Base-by-base conservation (phyloP, 768 basidiomycete genomes). In the Boletus huronensis region DNA sequence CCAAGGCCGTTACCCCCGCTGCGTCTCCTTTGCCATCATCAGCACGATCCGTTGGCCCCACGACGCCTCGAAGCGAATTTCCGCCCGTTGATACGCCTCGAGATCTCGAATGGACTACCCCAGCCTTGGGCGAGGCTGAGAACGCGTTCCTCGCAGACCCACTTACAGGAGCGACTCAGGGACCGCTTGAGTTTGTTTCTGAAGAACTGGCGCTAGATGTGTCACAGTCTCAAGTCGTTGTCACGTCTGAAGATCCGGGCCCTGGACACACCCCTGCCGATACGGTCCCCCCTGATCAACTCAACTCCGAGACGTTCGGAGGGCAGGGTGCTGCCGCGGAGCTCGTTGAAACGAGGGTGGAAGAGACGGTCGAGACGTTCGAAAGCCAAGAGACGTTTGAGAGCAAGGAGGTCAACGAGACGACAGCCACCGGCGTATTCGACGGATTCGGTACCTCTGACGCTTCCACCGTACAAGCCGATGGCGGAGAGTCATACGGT, bases 241-340 rank as follows among this genome's bases (percentile, higher is more conserved):
- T 9, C 19, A 11, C 19, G 2, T 0, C 50, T 8, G 68, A 62
- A 14, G 58, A 58, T 6, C 17, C 35, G 2, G 23, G n/a, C 3
- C 28, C 52, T 5, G 61, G 53, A 38, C 57, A 69, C 1, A 72
- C 70, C 3, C 68, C 68, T 1, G 68, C 68, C 31, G 70, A 72
- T 35, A 57, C 61, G 16, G 43, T 59, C 19, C 70, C 70, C 9
- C 51, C 54, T 26, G 64, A 70, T 6, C 55, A 61, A n/a, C 45
- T 64, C 31, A 11, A 28, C 16, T 35, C 19, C 11, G 67, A 48
- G 34, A 26, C 53, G 13, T 17, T 34, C 21, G 47, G 19, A n/a
- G 59, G 52, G 29, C 5, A 32, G 10, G 17, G 8, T 0, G 1
- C 32, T 31, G 28, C 34, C 17, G 14, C 52, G 1, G 57, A 62